Conservation (phyloP, 2,329 filamentous ascomycete genomes). For the Verruconis gallopava region DNA sequence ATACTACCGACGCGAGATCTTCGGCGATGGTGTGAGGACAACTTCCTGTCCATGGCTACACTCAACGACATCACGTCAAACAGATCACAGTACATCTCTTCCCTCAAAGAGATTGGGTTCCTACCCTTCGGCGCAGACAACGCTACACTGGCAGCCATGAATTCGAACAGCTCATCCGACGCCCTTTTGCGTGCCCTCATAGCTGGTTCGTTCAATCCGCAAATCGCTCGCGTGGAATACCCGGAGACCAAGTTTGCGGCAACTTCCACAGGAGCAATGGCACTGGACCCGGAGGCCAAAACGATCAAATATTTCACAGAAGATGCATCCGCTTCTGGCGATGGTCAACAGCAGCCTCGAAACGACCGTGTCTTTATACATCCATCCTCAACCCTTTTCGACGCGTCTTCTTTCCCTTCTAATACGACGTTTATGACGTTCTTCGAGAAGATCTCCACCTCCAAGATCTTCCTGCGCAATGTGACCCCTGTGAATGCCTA, state of each 20-base stretch:
- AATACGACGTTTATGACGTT: constrained; percentile 73
- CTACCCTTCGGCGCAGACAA: constrained; percentile 34
- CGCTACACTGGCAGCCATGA: constrained; percentile 21
- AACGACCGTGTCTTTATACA: constrained; percentile 73
- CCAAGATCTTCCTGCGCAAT: constrained; percentile 84
- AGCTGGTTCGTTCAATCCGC: constrained; percentile 49
- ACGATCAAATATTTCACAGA: constrained; percentile 86
- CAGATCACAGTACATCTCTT: constrained; percentile 69
- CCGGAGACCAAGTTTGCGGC: constrained; percentile 92
- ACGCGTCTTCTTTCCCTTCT: constrained; percentile 58
- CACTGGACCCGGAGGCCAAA: constrained; percentile 80
- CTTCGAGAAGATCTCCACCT: constrained; percentile 74
- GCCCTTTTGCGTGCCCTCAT: constrained; percentile 35
- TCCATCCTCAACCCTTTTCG: constrained; percentile 76
- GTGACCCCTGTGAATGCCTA: constrained; percentile 88
- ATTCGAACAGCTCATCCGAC: constrained; percentile 36
- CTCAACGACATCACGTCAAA: constrained; percentile 83
- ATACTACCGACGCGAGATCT: constrained; percentile 45
- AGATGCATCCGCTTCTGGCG: constrained; percentile 12
- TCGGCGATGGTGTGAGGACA: constrained; percentile 65
- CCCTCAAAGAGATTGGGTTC: constrained; percentile 77
- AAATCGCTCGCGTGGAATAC: constrained; percentile 83
- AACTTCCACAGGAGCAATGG: constrained; percentile 77
- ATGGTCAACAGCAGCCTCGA: not conserved
- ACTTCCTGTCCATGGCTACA: constrained; percentile 73